These are phyloP conservation scores for Saccharomycopsis microspora DNA, from an alignment of 805 yeast genomes.

Conservation along the genomic window DNA sequence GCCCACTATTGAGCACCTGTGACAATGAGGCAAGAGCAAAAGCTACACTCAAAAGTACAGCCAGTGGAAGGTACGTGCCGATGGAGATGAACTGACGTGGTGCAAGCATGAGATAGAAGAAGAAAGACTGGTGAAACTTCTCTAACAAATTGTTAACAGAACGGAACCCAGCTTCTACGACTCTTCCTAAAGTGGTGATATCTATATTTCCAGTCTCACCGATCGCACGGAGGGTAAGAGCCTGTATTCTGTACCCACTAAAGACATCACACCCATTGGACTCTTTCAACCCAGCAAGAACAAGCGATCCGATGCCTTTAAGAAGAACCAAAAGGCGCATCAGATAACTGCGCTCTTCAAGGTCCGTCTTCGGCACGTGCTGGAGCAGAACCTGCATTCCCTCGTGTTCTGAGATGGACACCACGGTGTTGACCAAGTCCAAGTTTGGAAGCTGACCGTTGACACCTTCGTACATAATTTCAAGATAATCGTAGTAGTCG, in stretches of 20 bases:
- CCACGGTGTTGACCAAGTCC: constrained; percentile 77
- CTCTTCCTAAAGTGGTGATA: constrained; percentile 84
- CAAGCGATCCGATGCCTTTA: constrained; percentile 56
- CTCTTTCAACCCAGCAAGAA: constrained; percentile 55
- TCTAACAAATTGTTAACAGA: constrained; percentile 87
- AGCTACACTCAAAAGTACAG: constrained; percentile 56
- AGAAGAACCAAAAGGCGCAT: constrained; percentile 47
- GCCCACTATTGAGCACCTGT: constrained; percentile 35
- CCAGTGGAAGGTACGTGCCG: constrained; percentile 86
- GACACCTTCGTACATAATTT: constrained; percentile 72
- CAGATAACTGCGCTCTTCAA: constrained; percentile 36
- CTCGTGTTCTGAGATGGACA: constrained; percentile 65
- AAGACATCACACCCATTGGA: constrained; percentile 80
- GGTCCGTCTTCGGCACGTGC: constrained; percentile 34
- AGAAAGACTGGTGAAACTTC: constrained; percentile 94
- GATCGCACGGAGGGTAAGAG: constrained; percentile 66
- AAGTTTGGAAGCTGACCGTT: constrained; percentile 95
- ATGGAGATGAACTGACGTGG: constrained; percentile 81
- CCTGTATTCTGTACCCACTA: constrained; percentile 93
- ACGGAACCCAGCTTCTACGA: constrained; percentile 78
- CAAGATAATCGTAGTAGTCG: constrained; percentile 66
- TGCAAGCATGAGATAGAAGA: constrained; percentile 74
- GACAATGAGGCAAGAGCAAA: constrained; percentile 62
- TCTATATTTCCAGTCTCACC: constrained; percentile 53
- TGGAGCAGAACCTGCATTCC: constrained; percentile 62